Evolutionary conservation across 345 rosid species (phyloP), one percentile per base, ranked within the genome.

Genomic region (Citrus australasica): DNA sequence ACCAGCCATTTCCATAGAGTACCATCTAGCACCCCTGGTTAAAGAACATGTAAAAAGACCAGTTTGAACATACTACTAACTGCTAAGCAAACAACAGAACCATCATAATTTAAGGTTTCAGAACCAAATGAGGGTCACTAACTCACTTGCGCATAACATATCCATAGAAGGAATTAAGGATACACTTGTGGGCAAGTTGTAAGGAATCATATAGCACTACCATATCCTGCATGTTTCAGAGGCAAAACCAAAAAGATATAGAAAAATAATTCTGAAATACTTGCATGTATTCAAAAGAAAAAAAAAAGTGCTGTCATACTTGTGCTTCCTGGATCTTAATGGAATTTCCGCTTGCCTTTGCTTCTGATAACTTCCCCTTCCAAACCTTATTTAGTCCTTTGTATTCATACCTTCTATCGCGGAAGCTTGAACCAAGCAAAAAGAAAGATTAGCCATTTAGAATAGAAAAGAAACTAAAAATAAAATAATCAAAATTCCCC

Each of bases 1-100:
- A 80, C 99, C 98, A 80, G 99, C 99, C 99, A 95, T 95, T 90
- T 95, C 99, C 99, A 93, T 95, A 27, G 99, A 95, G 86, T 93
- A 95, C 99, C 99, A 93, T 86, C 99, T 92, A 82, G 99, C 99
- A 82, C 99, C 99, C 88, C 98, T 95, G 83, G 68, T 78, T 65
- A 55, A 78, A 37, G 82, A 79, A 62, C 64, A 80, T 67, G 55
- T 55, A 79, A 72, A 68, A 68, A 55, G 71, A 76, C 79, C 82
- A 85, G 59, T 77, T 75, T 8, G 72, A 79, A 73, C 42, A 80
- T 30, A 58, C 78, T 60, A 77, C 59, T 38, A 30, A 72, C 42
- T 42, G 40, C 61, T n/a, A 37, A 30, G 40, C 58, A 79, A 77
- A 33, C n/a, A 77, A 80, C 69, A 66, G 65, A 77, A 63, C 60